Percentiles rank a stretch among this genome's conserved stretches.
Evolutionary conservation across 768 basidiomycete genomes (phyloP).

Genomic region (Paxillus involutus): DNA sequence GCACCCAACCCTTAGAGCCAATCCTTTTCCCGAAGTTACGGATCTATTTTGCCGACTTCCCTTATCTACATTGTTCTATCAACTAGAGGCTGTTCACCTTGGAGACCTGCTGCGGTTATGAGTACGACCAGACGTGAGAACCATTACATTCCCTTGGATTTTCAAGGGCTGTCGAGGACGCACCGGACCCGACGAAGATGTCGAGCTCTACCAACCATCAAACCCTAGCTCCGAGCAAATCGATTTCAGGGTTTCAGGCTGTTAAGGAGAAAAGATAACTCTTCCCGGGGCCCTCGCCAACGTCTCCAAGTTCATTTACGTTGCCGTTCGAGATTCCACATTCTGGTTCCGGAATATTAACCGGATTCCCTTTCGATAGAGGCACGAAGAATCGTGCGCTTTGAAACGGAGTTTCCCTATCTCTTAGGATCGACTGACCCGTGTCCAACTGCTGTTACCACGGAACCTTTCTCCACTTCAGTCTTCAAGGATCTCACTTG

Average conservation of each 20-base stretch:
- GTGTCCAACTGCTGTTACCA: slow-evolving; percentile 86
- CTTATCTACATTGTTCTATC: slow-evolving; percentile 81
- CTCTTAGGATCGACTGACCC: slow-evolving; percentile 84
- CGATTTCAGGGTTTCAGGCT: slow-evolving; percentile 71
- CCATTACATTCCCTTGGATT: slow-evolving; percentile 73
- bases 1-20: slow-evolving; percentile 79
- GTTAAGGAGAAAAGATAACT: slow-evolving; percentile 81
- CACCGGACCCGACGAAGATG: slow-evolving; percentile 72
- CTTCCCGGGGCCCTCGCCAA: slow-evolving; percentile 73
- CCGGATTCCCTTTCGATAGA: slow-evolving; percentile 77
- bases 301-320: slow-evolving; percentile 64
- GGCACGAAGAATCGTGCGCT: slow-evolving; percentile 61
- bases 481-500: slow-evolving; percentile 85
- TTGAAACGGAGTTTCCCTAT: slow-evolving; percentile 76
- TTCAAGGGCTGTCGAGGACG: slow-evolving; percentile 77
- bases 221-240: slow-evolving; percentile 75
- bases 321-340: slow-evolving; percentile 67
- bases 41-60: slow-evolving; percentile 81
- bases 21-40: slow-evolving; percentile 81
- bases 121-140: slow-evolving; percentile 72
- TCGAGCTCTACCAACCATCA: slow-evolving; percentile 69
- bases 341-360: slow-evolving; percentile 79
- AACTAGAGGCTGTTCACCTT: slow-evolving; percentile 82
- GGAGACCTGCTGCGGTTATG: slow-evolving; percentile 81
- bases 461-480: slow-evolving; percentile 89